Evolutionary conservation across 1,139 yeast species (phyloP).

Genomic region (Saccharomyces hybrid): DNA sequence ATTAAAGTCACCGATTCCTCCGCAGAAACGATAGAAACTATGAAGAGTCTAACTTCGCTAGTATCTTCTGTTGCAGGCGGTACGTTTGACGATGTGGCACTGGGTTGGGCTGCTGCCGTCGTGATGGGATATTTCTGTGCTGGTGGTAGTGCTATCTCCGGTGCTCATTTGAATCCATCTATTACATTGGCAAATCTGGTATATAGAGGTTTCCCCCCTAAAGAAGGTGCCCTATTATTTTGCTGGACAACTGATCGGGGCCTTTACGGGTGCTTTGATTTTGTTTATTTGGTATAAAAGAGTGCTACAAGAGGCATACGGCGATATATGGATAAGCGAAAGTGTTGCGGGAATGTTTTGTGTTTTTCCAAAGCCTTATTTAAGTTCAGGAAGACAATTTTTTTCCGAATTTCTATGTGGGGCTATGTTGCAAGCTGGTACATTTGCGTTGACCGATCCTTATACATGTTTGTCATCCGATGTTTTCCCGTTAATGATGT

Average conservation of each 20-base stretch:
- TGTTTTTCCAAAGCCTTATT: constrained; percentile 39
- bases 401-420: constrained; percentile 40
- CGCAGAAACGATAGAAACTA: constrained; percentile 9
- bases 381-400: constrained; percentile 40
- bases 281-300: constrained; percentile 34
- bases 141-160: constrained; percentile 39
- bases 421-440: constrained; percentile 38
- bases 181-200: constrained; percentile 36
- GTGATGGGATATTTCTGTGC: constrained; percentile 40
- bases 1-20: constrained; percentile 10
- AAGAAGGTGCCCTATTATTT: constrained; percentile 37
- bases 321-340: constrained; percentile 23
- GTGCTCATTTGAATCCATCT: constrained; percentile 42
- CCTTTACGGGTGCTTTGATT: constrained; percentile 35
- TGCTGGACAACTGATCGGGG: constrained; percentile 38
- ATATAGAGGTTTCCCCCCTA: constrained; percentile 40
- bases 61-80: constrained; percentile 33
- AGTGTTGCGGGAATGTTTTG: constrained; percentile 37
- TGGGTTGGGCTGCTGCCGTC: constrained; percentile 47
- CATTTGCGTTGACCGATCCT: constrained; percentile 44
- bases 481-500: constrained; percentile 40
- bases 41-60: constrained; percentile 13
- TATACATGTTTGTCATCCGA: constrained; percentile 40
- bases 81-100: constrained; percentile 36
- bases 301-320: constrained; percentile 23